Evolutionary conservation across 345 rosid species (phyloP).

Genomic region (Erucastrum elatum): DNA sequence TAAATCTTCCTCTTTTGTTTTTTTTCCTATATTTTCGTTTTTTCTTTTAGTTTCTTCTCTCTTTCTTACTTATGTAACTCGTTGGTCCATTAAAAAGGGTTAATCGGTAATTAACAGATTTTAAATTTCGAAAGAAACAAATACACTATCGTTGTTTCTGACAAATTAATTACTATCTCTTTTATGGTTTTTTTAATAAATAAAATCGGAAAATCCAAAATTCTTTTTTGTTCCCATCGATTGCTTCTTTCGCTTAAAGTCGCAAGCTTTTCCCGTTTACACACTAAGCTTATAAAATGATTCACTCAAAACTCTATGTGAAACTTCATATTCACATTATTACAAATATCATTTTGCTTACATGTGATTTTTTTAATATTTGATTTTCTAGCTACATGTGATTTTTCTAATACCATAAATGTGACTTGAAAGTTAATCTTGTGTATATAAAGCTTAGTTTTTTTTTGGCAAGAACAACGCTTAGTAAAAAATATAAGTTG

Average conservation of each 20-base stretch:
- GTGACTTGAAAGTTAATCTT: background rate
- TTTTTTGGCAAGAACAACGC: too few species aligned
- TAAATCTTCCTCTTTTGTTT: slow-evolving; percentile 39
- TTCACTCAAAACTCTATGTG: background rate
- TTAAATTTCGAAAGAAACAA: background rate
- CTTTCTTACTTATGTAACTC: background rate
- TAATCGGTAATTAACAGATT: background rate
- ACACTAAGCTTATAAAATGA: slow-evolving; percentile 21
- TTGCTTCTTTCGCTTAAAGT: slow-evolving; percentile 34
- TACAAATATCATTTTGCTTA: background rate
- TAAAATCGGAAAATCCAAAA: slow-evolving; percentile 7
- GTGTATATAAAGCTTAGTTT: too few species aligned
- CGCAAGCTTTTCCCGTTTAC: slow-evolving; percentile 12
- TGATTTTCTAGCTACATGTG: background rate
- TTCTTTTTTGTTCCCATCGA: background rate
- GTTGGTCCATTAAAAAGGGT: background rate
- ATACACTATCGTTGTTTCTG: background rate
- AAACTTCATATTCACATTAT: slow-evolving; percentile 18
- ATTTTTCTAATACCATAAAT: background rate
- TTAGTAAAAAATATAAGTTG: background rate
- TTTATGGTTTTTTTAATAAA: background rate
- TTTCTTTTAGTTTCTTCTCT: slow-evolving; percentile 27
- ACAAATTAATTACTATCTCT: background rate
- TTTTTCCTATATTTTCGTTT: slow-evolving; percentile 6
- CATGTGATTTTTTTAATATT: background rate